Evolutionary conservation across 768 basidiomycete species (phyloP), one percentile per base, ranked within the genome.

Genomic region (Lanmaoa pseudosensibilis): DNA sequence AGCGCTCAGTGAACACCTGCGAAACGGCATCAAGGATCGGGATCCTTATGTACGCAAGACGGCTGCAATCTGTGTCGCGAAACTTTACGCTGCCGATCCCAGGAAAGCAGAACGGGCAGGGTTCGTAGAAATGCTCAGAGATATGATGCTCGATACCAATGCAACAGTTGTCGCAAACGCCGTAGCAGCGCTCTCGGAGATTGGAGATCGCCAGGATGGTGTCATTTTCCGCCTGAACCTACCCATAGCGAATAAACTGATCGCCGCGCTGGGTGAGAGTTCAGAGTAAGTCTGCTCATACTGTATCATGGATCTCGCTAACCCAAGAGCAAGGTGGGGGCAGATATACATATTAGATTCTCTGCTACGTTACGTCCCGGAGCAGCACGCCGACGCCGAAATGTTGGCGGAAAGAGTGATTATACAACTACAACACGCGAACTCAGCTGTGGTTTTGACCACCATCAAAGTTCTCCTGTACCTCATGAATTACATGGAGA

Each of bases 1-100:
- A 54, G 83, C 91, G 1, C 80, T 99, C 37, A 78, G 86, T 40
- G 97, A 98, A 55, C 96, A 94, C 50, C 78, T 99, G 32, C 84
- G 93, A 57, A 94, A 97, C 71, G 91, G 90, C 59, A 79, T 98
- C 41, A 91, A 93, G 66, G 97, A 99, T 71, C 81, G 86, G 16
- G 96, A 99, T 72, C 94, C 97, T 19, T 99, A 99, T 72, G 97
- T 99, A 16, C 88, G 97, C 58, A 99, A 99, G 77, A 99, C 97
- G 5, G 94, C 96, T 19, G 95, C 96, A 1, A 94, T 98, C 27
- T 97, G 94, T 65, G 97, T 98, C 15, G 95, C 93, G 16, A 99
- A 99, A 73, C 78, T 98, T 19, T 98, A 96, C 67, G 80, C 86
- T 16, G 90, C 92, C 32, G 96, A 97, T 69, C 86, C 89, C 30